Evolutionary conservation across 108 stramenopile genomes (phyloP).

Genomic region (Cyclotella sp.): DNA sequence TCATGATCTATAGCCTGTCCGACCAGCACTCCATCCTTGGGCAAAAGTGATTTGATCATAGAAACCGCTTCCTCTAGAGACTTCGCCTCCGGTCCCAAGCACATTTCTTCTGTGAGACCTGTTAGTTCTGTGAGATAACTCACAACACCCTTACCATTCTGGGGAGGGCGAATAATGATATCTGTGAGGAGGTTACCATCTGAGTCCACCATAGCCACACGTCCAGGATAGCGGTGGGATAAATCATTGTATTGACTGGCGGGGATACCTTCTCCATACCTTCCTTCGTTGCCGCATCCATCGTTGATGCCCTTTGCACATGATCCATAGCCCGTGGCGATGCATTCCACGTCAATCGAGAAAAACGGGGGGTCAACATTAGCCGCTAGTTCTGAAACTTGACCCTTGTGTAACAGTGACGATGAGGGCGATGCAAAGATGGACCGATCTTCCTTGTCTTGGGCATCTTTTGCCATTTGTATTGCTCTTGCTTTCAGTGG

Average conservation of each 20-base stretch:
- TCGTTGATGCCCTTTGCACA: slow-evolving; percentile 51
- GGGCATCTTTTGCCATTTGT: slow-evolving; percentile 44
- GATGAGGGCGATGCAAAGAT: slow-evolving; percentile 22
- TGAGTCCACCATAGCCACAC: slow-evolving; percentile 57
- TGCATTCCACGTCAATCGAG: slow-evolving; percentile 66
- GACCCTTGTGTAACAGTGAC: not conserved
- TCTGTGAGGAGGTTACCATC: slow-evolving; percentile 48
- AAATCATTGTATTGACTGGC: slow-evolving; percentile 38
- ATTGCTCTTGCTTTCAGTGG: slow-evolving; percentile 53
- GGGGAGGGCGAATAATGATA: slow-evolving; percentile 44
- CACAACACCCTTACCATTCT: slow-evolving; percentile 40
- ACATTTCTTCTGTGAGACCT: slow-evolving; percentile 47
- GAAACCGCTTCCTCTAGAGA: slow-evolving; percentile 44
- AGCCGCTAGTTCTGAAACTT: not conserved
- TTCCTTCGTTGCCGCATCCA: slow-evolving; percentile 40
- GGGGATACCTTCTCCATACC: slow-evolving; percentile 25
- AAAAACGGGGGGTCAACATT: slow-evolving; percentile 36
- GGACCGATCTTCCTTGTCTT: slow-evolving; percentile 50
- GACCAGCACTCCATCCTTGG: slow-evolving; percentile 54
- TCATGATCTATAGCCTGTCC: slow-evolving; percentile 63
- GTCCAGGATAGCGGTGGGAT: slow-evolving; percentile 50
- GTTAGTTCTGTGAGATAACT: slow-evolving; percentile 60
- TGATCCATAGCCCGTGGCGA: slow-evolving; percentile 53
- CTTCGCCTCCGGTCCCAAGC: slow-evolving; percentile 35
- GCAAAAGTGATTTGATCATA: slow-evolving; percentile 33